Conservation (phyloP, 441 rosid species). For the Adansonia grandidieri region DNA sequence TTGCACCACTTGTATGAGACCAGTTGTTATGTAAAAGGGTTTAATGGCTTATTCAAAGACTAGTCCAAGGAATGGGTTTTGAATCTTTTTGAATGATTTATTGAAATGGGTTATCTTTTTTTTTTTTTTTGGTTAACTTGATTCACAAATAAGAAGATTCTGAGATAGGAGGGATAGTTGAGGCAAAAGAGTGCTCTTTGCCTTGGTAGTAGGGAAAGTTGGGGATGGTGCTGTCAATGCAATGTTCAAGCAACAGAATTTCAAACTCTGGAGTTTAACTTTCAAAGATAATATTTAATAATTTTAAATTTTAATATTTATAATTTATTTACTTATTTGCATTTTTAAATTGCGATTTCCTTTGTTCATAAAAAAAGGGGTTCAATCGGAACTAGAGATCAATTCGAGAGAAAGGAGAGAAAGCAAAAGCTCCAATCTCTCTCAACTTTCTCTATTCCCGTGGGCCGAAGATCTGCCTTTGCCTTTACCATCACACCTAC, state of each 20-base stretch:
- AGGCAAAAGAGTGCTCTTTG: background rate
- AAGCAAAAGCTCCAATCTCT: conserved; percentile 55
- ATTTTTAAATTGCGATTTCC: no score
- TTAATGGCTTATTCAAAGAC: no score
- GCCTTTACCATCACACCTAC: conserved; percentile 31
- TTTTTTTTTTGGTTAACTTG: background rate
- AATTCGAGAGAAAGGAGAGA: conserved; percentile 38
- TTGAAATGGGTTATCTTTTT: background rate
- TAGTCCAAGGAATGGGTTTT: no score
- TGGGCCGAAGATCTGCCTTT: conserved; percentile 44
- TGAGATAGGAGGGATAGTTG: conserved; percentile 27
- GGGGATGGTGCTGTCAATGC: conserved; percentile 30
- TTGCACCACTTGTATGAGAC: background rate
- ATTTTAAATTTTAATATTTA: background rate
- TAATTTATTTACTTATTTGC: background rate
- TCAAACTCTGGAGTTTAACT: background rate
- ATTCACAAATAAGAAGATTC: background rate
- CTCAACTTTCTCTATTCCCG: conserved; percentile 42
- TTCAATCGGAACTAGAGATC: conserved; percentile 23
- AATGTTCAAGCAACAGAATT: conserved; percentile 17
- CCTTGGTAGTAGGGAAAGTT: conserved; percentile 28
- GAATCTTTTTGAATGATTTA: no score
- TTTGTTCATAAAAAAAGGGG: background rate
- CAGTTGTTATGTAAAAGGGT: background rate
- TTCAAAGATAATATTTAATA: background rate